Percentiles rank a stretch among this genome's conserved stretches.
These are phyloP conservation scores for Saccharomycopsis selenospora DNA, from an alignment of 805 yeast genomes.

Conservation along the genomic window DNA sequence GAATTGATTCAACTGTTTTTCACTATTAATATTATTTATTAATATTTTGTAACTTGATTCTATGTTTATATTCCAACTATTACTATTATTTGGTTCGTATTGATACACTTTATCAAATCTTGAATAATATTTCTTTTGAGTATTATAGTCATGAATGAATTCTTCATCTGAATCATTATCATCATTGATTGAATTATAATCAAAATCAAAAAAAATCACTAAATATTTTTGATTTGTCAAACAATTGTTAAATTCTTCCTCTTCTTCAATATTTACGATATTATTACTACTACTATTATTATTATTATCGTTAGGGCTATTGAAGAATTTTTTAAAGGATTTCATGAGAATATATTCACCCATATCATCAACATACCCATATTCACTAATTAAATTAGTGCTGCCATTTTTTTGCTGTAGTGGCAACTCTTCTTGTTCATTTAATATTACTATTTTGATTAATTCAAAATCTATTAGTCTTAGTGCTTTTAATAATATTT, in stretches of 20 bases:
- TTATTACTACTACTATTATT: not conserved
- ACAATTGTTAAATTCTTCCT: no score
- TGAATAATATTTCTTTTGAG: conserved; percentile 10
- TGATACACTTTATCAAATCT: conserved; percentile 11
- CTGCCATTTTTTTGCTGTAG: not conserved
- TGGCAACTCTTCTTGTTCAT: not conserved
- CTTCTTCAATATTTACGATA: no score
- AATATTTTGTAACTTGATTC: not conserved
- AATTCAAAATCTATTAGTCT: conserved; percentile 11
- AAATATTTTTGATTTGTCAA: not conserved
- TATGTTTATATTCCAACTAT: conserved; percentile 2
- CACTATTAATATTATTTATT: not conserved
- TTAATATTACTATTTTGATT: conserved; percentile 1
- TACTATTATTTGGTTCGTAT: not conserved
- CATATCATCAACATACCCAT: conserved; percentile 1
- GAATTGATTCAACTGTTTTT: not conserved
- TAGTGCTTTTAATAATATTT: conserved; percentile 12
- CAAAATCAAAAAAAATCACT: conserved; percentile 2
- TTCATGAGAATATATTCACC: not conserved
- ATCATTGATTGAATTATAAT: not conserved
- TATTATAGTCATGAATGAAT: conserved; percentile 8
- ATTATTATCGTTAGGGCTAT: not conserved
- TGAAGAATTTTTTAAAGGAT: not conserved
- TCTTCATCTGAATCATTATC: conserved; percentile 19
- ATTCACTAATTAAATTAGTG: not conserved